Percentiles rank a stretch among this genome's conserved stretches.
Conservation (phyloP, 2,329 filamentous ascomycete genomes). For the Cercospora berteroae region DNA sequence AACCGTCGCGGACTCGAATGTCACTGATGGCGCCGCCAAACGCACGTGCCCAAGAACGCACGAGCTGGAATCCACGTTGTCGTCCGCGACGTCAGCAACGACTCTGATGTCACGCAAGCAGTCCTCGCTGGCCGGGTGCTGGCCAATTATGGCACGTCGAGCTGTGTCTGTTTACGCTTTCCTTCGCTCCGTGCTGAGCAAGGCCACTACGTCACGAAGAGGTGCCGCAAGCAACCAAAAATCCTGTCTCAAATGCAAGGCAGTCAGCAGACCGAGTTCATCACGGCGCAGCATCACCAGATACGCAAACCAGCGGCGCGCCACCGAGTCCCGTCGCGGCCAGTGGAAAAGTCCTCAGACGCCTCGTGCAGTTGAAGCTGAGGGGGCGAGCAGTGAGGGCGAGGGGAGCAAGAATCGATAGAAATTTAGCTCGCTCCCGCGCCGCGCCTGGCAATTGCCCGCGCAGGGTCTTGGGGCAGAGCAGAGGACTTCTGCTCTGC, state of each 20-base stretch:
- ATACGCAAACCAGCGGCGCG: not conserved
- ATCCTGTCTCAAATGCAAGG: not conserved
- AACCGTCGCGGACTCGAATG: not conserved
- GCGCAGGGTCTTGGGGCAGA: slow-evolving; percentile 1
- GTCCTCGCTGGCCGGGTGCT: not conserved
- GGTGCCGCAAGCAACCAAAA: not conserved
- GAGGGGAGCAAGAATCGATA: not conserved
- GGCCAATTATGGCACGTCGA: not conserved
- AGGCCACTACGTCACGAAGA: not conserved
- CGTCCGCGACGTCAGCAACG: not conserved
- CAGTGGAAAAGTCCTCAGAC: not conserved
- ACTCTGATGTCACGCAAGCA: not conserved
- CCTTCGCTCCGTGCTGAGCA: not conserved
- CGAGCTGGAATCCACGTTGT: not conserved
- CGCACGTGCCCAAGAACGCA: slow-evolving; percentile 3
- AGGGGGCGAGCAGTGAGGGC: not conserved
- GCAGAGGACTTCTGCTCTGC: slow-evolving; percentile 5
- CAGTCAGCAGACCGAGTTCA: not conserved
- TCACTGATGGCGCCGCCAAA: slow-evolving; percentile 1
- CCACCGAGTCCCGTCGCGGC: not conserved
- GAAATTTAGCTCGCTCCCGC: slow-evolving; percentile 6
- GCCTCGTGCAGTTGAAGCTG: not conserved
- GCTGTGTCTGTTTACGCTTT: not conserved
- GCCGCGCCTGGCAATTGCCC: not conserved
- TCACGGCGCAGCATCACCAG: slow-evolving; percentile 3